Evolutionary conservation across 345 rosid genomes (phyloP).

Genomic region (Odontarrhena argentea): DNA sequence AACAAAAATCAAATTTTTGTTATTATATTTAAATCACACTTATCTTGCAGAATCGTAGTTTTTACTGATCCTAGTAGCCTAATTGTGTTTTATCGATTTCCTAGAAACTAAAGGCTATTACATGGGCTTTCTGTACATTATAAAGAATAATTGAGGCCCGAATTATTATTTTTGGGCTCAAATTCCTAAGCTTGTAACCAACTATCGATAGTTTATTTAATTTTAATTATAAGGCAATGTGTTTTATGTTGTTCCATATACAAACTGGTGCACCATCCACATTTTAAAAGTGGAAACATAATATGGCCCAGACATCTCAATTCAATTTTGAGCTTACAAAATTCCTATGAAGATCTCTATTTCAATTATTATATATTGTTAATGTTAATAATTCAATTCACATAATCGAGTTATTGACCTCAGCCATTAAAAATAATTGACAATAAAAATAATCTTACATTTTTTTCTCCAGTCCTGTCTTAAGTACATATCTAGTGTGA

Average conservation of each 20-base stretch:
- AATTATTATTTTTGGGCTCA: too few species aligned
- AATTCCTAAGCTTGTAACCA: too few species aligned
- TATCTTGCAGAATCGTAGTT: too few species aligned
- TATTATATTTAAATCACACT: too few species aligned
- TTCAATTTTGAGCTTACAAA: constrained; percentile 14
- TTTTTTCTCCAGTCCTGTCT: background rate
- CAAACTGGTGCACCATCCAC: background rate
- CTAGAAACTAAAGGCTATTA: too few species aligned
- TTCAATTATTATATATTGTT: constrained; percentile 1
- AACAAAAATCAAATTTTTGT: too few species aligned
- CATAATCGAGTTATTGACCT: constrained; percentile 25
- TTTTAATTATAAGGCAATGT: background rate
- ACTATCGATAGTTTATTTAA: too few species aligned
- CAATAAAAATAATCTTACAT: background rate
- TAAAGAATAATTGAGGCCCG: too few species aligned
- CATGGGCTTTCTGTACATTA: background rate
- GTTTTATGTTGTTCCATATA: background rate
- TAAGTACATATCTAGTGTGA: too few species aligned
- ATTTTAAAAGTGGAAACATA: constrained; percentile 8
- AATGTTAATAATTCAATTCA: constrained; percentile 21
- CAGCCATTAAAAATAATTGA: background rate
- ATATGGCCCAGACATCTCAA: constrained; percentile 7
- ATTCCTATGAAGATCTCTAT: constrained; percentile 7
- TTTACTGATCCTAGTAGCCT: background rate
- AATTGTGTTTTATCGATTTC: background rate